Evolutionary conservation across 176 grass and related monocot genomes (phyloP).

Genomic region (Musa acuminata): DNA sequence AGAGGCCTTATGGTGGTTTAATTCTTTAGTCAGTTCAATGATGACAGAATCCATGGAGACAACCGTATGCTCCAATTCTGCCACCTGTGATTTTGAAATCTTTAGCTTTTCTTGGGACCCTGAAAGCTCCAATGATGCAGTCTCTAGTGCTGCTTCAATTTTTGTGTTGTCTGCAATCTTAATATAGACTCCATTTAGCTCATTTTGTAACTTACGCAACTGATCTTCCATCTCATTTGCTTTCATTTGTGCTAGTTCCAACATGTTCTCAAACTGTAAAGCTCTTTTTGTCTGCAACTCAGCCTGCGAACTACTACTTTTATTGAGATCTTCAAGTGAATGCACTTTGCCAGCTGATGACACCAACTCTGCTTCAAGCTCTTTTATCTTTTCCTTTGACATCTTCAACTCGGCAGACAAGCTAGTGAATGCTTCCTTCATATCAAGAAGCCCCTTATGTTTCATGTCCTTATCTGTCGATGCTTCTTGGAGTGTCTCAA

Average conservation of each 20-base stretch:
- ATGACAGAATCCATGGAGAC: background rate
- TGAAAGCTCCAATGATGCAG: too few relatives aligned
- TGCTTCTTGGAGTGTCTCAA: slow-evolving; percentile 51
- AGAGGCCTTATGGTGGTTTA: background rate
- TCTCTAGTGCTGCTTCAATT: slow-evolving; percentile 39
- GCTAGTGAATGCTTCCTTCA: slow-evolving; percentile 34
- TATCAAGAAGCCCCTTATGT: slow-evolving; percentile 50
- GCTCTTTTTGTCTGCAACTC: slow-evolving; percentile 54
- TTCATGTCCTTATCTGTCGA: slow-evolving; percentile 37
- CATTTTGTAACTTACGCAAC: slow-evolving; percentile 51
- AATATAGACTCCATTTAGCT: slow-evolving; percentile 43
- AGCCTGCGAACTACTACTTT: slow-evolving; percentile 53
- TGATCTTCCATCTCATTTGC: slow-evolving; percentile 65
- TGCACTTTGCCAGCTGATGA: slow-evolving; percentile 36
- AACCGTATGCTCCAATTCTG: background rate
- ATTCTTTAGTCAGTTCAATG: background rate
- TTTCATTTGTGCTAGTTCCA: slow-evolving; percentile 40
- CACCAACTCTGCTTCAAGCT: slow-evolving; percentile 47
- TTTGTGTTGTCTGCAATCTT: slow-evolving; percentile 41
- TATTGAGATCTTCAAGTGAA: slow-evolving; percentile 56
- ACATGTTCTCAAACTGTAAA: slow-evolving; percentile 59
- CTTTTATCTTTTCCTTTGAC: slow-evolving; percentile 50
- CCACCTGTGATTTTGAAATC: slow-evolving; percentile 34
- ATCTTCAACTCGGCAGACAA: slow-evolving; percentile 43
- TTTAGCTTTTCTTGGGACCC: slow-evolving; percentile 2